A percentile compares a stretch with the other conserved stretches of the same genome.
Conservation (phyloP, 108 stramenopile species). For the Cyclostephanos invisitatus region DNA sequence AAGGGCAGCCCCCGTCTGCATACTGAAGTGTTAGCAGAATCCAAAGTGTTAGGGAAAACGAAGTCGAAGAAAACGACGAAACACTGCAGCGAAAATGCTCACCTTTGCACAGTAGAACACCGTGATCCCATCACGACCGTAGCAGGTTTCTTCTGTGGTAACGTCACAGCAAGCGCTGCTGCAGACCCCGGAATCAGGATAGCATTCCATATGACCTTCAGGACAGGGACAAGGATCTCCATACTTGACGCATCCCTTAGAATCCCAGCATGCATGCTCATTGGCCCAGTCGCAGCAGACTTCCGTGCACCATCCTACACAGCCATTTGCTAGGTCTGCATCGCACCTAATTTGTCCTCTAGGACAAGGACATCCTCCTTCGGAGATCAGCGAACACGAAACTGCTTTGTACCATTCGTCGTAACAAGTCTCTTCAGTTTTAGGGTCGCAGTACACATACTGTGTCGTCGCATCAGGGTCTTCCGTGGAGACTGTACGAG, state of each 20-base stretch:
- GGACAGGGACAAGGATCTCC: constrained; percentile 10
- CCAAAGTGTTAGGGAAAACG: too few relatives aligned
- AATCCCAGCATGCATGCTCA: too few relatives aligned
- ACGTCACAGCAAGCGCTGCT: neutral
- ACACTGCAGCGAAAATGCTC: too few relatives aligned
- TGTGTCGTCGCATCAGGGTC: neutral
- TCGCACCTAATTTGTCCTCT: neutral
- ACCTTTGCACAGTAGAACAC: neutral
- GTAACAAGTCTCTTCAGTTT: neutral
- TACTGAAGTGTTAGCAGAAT: neutral
- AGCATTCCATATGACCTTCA: neutral
- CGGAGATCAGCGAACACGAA: neutral
- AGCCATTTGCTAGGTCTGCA: neutral
- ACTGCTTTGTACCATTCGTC: neutral
- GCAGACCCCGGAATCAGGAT: neutral
- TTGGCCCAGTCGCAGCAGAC: neutral
- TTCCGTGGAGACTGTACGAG: neutral
- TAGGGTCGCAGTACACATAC: neutral
- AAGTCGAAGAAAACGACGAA: too few relatives aligned
- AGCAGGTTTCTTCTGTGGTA: neutral
- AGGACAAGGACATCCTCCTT: neutral
- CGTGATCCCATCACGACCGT: neutral
- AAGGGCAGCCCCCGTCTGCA: neutral
- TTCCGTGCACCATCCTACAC: neutral
- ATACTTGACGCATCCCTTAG: neutral